These are phyloP conservation scores for Rhodotorula taiwanensis DNA, from an alignment of 768 basidiomycete genomes.

Conservation along the genomic window DNA sequence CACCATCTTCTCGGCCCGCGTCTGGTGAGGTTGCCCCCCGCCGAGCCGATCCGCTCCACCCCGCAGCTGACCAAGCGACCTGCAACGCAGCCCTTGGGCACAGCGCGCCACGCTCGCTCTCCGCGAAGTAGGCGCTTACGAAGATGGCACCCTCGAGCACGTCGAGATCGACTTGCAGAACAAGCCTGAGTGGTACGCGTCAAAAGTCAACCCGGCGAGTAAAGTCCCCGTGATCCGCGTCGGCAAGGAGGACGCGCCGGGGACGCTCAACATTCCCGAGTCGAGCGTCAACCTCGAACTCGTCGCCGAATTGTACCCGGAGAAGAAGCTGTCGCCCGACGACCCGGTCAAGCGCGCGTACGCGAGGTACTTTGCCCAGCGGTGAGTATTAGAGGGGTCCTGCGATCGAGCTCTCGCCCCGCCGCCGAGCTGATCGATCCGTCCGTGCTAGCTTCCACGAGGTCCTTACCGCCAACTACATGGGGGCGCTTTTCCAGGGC, in stretches of 20 bases:
- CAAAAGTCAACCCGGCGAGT: conserved; percentile 19
- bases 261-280: conserved; percentile 20
- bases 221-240: conserved; percentile 28
- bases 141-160: neutral
- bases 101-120: conserved; percentile 23
- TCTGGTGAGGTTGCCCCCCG: conserved; percentile 2
- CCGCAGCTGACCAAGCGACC: neutral
- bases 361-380: conserved; percentile 21
- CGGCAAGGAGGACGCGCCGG: conserved; percentile 7
- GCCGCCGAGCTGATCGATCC: neutral
- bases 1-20: conserved; percentile 12
- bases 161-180: conserved; percentile 13
- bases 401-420: neutral
- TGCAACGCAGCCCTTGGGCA: conserved; percentile 17
- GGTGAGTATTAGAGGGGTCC: neutral
- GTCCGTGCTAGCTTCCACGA: neutral
- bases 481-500: neutral
- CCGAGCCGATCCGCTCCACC: neutral
- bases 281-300: conserved; percentile 20
- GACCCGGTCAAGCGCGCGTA: conserved; percentile 12
- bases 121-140: conserved; percentile 10
- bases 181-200: conserved; percentile 11
- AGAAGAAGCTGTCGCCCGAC: neutral
- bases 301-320: conserved; percentile 22
- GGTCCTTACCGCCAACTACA: neutral